These are phyloP conservation scores for Copromyces sp. DNA, from an alignment of 495 filamentous ascomycete genomes.

Conservation along the genomic window DNA sequence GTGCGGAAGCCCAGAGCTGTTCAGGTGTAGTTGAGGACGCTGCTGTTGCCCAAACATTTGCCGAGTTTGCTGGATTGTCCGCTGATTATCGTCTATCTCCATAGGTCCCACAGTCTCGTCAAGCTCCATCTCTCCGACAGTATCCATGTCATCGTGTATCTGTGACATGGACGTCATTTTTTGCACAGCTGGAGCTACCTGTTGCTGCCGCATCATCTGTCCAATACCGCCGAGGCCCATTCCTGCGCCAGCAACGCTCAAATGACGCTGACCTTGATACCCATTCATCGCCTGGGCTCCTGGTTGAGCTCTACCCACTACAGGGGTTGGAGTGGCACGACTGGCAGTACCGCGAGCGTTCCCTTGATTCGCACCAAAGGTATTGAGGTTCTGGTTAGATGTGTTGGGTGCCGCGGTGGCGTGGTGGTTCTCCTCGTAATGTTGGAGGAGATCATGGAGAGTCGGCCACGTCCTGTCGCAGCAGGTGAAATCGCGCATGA, in stretches of 20 bases:
- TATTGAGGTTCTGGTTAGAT: conserved; percentile 12
- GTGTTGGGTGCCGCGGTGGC: conserved; percentile 20
- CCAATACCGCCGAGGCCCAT: conserved; percentile 29
- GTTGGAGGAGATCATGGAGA: conserved; percentile 87
- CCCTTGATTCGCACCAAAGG: conserved; percentile 14
- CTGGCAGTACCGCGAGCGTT: conserved; percentile 12
- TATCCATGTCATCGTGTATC: conserved; percentile 64
- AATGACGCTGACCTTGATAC: conserved; percentile 28
- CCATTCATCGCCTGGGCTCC: conserved; percentile 23
- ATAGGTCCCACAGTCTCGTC: conserved; percentile 65
- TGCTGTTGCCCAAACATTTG: conserved; percentile 66
- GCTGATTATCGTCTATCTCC: conserved; percentile 49
- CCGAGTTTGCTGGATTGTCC: conserved; percentile 49
- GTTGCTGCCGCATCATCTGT: conserved; percentile 39
- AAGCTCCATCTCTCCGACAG: conserved; percentile 93
- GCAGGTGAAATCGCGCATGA: conserved; percentile 92
- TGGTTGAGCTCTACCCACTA: conserved; percentile 11
- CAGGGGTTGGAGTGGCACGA: conserved; percentile 18
- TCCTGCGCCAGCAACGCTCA: conserved; percentile 18
- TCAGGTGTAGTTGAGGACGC: conserved; percentile 63
- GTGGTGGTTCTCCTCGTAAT: conserved; percentile 92
- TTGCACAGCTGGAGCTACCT: conserved; percentile 17
- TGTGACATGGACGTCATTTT: conserved; percentile 27
- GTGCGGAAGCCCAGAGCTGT: conserved; percentile 51
- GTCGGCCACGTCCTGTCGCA: conserved; percentile 80